phyloP scores from a whole-genome alignment of 441 rosid species.

The Gossypium trilobum region DNA sequence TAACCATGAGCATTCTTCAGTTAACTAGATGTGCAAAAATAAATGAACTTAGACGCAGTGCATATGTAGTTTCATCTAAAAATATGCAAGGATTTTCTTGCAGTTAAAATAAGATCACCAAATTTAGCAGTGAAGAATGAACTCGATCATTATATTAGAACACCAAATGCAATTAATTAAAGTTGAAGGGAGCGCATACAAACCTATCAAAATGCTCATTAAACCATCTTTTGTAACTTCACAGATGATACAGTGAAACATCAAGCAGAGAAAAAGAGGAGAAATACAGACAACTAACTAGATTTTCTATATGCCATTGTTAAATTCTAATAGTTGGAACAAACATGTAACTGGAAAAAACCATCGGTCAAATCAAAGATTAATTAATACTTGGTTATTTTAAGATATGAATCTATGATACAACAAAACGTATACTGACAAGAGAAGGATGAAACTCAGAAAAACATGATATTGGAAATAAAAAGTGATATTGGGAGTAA shows the following conservation, averaged over 20 bases:
- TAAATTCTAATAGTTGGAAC: conserved; percentile 1
- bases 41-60: neutral
- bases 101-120: neutral
- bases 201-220: neutral
- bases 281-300: neutral
- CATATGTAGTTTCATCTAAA: neutral
- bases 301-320: neutral
- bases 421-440: neutral
- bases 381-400: neutral
- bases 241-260: neutral
- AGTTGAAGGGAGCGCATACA: neutral
- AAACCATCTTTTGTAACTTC: neutral
- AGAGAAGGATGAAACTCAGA: neutral
- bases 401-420: neutral
- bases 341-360: neutral
- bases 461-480: neutral
- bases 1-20: neutral
- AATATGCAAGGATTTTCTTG: neutral
- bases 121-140: neutral
- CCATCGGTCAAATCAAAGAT: neutral
- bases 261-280: neutral
- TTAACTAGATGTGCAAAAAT: neutral
- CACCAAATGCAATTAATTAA: neutral
- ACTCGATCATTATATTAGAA: neutral
- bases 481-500: no score